Percentiles rank a stretch among this genome's conserved stretches.
These are phyloP conservation scores for Penicillium sp. DNA, from an alignment of 2,329 filamentous ascomycete genomes.

Conservation along the genomic window DNA sequence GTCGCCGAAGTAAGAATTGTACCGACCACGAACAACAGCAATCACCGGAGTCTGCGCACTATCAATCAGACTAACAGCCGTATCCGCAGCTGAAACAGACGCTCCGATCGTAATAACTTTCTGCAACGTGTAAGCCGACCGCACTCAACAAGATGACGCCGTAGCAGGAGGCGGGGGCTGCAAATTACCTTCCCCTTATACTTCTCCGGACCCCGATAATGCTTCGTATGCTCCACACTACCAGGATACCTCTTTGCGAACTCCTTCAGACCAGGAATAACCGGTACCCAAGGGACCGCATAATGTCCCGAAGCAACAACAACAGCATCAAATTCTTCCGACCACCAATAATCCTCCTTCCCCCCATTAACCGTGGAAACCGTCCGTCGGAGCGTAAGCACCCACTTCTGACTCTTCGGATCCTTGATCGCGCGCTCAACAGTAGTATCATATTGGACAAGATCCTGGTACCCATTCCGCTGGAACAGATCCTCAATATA, in stretches of 20 bases:
- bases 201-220: slow-evolving; percentile 37
- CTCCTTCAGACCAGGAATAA: slow-evolving; percentile 42
- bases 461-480: slow-evolving; percentile 51
- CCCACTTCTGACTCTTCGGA: slow-evolving; percentile 52
- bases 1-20: slow-evolving; percentile 56
- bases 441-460: slow-evolving; percentile 52
- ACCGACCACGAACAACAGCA: slow-evolving; percentile 52
- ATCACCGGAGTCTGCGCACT: slow-evolving; percentile 49
- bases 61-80: slow-evolving; percentile 52
- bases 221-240: slow-evolving; percentile 42
- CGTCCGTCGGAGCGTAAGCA: slow-evolving; percentile 49
- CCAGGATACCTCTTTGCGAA: slow-evolving; percentile 40
- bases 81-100: slow-evolving; percentile 63
- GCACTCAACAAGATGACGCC: background rate
- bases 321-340: slow-evolving; percentile 59
- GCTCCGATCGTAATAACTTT: slow-evolving; percentile 60
- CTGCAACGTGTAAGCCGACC: slow-evolving; percentile 32
- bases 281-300: slow-evolving; percentile 52
- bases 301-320: slow-evolving; percentile 61
- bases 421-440: slow-evolving; percentile 55
- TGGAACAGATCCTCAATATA: slow-evolving; percentile 57
- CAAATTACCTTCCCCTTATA: slow-evolving; percentile 39
- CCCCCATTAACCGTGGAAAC: slow-evolving; percentile 13
- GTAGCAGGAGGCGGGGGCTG: background rate
- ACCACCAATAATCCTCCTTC: slow-evolving; percentile 58